A percentile compares a stretch with the other conserved stretches of the same genome.
Evolutionary conservation across 208 protist species (phyloP).

Genomic region (Wallacemonas sp.): DNA sequence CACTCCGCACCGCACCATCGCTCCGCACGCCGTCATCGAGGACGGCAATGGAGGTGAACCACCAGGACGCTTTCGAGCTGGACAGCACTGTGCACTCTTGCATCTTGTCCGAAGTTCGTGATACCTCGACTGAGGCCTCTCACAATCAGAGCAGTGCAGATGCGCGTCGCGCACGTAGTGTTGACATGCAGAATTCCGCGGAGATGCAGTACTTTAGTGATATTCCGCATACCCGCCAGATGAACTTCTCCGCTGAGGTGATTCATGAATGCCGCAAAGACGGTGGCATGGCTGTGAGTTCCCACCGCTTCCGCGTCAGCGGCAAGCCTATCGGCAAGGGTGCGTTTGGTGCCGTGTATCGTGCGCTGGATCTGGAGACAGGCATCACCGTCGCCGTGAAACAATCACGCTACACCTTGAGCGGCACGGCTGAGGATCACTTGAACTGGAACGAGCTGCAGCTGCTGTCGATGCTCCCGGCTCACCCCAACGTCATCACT

Average conservation of each 20-base stretch:
- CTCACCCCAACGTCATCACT: constrained; percentile 60
- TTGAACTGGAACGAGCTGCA: constrained; percentile 63
- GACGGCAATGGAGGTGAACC: too few species aligned
- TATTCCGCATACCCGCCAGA: not conserved
- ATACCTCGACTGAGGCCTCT: not conserved
- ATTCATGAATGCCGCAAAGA: constrained; percentile 38
- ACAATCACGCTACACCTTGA: constrained; percentile 55
- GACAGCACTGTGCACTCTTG: not conserved
- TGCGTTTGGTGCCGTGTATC: constrained; percentile 68
- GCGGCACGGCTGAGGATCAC: constrained; percentile 25
- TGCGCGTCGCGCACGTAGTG: too few species aligned
- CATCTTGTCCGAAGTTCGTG: not conserved
- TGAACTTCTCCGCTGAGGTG: constrained; percentile 58
- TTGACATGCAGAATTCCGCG: not conserved
- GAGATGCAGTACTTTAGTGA: constrained; percentile 6
- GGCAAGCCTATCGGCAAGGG: constrained; percentile 59
- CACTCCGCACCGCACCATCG: too few species aligned
- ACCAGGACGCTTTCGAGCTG: not conserved
- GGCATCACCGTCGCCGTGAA: constrained; percentile 65
- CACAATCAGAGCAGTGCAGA: too few species aligned
- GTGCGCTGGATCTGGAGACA: constrained; percentile 60
- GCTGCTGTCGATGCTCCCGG: constrained; percentile 59
- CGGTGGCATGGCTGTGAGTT: constrained; percentile 30
- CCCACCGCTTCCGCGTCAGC: constrained; percentile 57
- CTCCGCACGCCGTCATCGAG: too few species aligned